Percentiles rank a stretch among this genome's conserved stretches.
Conservation (phyloP, 2,329 filamentous ascomycete genomes). For the Fusarium sp. region DNA sequence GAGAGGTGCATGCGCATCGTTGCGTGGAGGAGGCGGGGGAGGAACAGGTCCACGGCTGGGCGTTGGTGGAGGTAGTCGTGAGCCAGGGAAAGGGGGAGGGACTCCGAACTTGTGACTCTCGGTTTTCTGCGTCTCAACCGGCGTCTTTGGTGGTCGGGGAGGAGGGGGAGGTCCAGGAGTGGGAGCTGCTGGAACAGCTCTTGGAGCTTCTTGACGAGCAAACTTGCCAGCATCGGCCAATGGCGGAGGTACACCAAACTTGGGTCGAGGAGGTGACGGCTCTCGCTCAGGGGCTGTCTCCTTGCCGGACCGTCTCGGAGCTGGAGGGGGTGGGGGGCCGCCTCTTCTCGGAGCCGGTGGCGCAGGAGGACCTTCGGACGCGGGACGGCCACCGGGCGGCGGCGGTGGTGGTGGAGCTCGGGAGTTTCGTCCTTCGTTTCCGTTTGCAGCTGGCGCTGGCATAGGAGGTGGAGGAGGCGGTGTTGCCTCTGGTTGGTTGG, state of each 20-base stretch:
- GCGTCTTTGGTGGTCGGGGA: slow-evolving; percentile 73
- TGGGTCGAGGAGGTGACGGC: slow-evolving; percentile 76
- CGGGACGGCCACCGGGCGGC: slow-evolving; percentile 50
- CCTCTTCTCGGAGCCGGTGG: slow-evolving; percentile 47
- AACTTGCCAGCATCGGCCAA: slow-evolving; percentile 91
- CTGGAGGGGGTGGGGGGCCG: slow-evolving; percentile 56
- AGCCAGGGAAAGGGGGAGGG: slow-evolving; percentile 82
- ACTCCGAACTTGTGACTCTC: slow-evolving; percentile 76
- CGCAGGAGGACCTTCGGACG: slow-evolving; percentile 50
- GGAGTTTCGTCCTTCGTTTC: slow-evolving; percentile 49
- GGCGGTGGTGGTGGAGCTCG: slow-evolving; percentile 58
- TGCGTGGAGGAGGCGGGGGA: slow-evolving; percentile 73
- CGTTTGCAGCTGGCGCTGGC: slow-evolving; percentile 48
- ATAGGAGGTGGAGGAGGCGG: slow-evolving; percentile 47
- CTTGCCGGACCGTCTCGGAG: slow-evolving; percentile 71
- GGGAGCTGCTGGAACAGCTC: slow-evolving; percentile 48
- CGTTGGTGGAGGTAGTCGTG: slow-evolving; percentile 79
- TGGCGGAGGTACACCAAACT: slow-evolving; percentile 88
- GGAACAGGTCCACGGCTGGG: slow-evolving; percentile 79
- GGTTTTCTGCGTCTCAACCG: slow-evolving; percentile 69
- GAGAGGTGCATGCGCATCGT: slow-evolving; percentile 52
- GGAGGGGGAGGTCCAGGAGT: slow-evolving; percentile 54
- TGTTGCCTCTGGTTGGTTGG: slow-evolving; percentile 42
- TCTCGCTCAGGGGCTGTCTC: slow-evolving; percentile 72
- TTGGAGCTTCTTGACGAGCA: slow-evolving; percentile 66